These are phyloP conservation scores for Tylopilus rubrobrunneus DNA, from an alignment of 768 basidiomycete species.

Conservation along the genomic window DNA sequence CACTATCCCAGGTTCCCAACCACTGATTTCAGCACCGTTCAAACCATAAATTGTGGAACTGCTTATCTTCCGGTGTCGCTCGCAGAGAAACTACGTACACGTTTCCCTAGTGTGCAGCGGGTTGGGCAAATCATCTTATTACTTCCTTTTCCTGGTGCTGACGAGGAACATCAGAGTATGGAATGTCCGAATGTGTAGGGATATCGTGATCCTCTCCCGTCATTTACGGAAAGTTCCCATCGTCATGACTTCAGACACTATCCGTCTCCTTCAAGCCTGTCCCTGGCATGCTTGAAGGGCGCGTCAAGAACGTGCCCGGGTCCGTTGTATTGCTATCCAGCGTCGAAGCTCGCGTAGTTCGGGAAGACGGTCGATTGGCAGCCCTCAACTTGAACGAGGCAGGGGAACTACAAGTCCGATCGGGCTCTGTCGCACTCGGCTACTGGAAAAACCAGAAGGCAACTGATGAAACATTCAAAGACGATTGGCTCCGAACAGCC, in stretches of 20 bases:
- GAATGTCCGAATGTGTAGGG: constrained; percentile 66
- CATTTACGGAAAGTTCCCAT: neutral
- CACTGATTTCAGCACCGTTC: constrained; percentile 52
- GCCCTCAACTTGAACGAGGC: constrained; percentile 52
- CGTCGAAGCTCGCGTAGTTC: constrained; percentile 58
- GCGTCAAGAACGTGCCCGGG: constrained; percentile 36
- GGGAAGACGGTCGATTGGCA: constrained; percentile 55
- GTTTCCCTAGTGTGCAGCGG: constrained; percentile 30
- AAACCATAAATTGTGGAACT: constrained; percentile 47
- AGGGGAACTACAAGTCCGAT: constrained; percentile 62
- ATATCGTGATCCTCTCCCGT: neutral
- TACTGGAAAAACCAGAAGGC: constrained; percentile 73
- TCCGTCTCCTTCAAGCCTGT: constrained; percentile 41
- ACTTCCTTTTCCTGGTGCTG: neutral
- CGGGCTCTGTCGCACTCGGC: constrained; percentile 55
- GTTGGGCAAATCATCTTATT: constrained; percentile 28
- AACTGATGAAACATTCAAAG: constrained; percentile 57
- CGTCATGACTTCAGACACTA: constrained; percentile 45
- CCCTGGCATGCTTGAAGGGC: constrained; percentile 44
- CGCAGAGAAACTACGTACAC: constrained; percentile 37
- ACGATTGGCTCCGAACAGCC: constrained; percentile 75
- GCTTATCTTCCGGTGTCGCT: constrained; percentile 65
- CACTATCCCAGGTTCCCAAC: constrained; percentile 44
- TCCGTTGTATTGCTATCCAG: constrained; percentile 60
- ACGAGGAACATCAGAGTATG: constrained; percentile 49